Percentiles rank a stretch among this genome's conserved stretches.
Evolutionary conservation across 805 yeast species (phyloP).

Genomic region (Saturnispora silvae): DNA sequence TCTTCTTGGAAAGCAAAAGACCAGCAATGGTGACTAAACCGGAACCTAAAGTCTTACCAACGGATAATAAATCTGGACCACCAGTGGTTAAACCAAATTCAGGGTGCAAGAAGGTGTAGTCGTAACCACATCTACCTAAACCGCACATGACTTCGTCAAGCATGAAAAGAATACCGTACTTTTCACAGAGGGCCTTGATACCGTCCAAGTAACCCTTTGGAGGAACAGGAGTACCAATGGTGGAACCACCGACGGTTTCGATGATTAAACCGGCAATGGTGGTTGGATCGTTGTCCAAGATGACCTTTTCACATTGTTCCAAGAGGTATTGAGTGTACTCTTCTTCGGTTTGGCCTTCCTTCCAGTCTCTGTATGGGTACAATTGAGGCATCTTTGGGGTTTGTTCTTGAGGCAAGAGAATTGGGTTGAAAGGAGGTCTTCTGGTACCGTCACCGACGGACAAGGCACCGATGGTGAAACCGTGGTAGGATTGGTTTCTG

Average conservation of each 20-base stretch:
- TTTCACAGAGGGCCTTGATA: slow-evolving; percentile 35
- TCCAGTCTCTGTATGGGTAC: slow-evolving; percentile 26
- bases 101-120: slow-evolving; percentile 27
- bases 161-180: slow-evolving; percentile 39
- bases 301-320: slow-evolving; percentile 30
- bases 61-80: slow-evolving; percentile 38
- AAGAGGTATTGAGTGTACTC: slow-evolving; percentile 29
- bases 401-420: slow-evolving; percentile 17
- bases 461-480: slow-evolving; percentile 37
- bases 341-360: slow-evolving; percentile 26
- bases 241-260: slow-evolving; percentile 39
- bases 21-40: slow-evolving; percentile 43
- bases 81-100: slow-evolving; percentile 25
- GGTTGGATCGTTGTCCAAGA: slow-evolving; percentile 33
- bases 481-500: slow-evolving; percentile 38
- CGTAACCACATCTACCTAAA: slow-evolving; percentile 42
- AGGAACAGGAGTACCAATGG: slow-evolving; percentile 36
- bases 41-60: slow-evolving; percentile 41
- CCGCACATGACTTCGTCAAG: slow-evolving; percentile 53
- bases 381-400: slow-evolving; percentile 23
- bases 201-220: slow-evolving; percentile 38
- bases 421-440: slow-evolving; percentile 25
- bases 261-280: slow-evolving; percentile 33
- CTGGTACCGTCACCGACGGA: slow-evolving; percentile 31
- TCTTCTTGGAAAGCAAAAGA: slow-evolving; percentile 30